Conservation (phyloP, 495 filamentous ascomycete genomes). For the Daldinia childiae region DNA sequence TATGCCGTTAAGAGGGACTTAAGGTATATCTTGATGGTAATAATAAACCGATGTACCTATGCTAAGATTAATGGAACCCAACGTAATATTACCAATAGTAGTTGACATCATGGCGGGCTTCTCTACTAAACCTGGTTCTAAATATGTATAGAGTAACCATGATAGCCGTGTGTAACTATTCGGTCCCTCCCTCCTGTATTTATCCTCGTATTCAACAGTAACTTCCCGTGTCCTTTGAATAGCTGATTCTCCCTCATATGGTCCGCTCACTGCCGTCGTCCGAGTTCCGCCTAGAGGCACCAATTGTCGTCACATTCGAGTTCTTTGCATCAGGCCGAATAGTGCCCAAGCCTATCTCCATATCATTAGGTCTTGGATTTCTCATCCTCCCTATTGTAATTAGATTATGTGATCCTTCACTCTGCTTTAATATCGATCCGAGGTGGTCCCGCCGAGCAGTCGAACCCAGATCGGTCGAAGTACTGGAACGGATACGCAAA, state of each 20-base stretch:
- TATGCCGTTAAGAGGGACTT: no score
- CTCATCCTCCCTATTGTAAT: conserved; percentile 19
- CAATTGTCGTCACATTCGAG: conserved; percentile 13
- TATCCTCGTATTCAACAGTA: conserved; percentile 21
- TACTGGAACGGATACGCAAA: conserved; percentile 41
- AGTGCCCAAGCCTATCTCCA: conserved; percentile 13
- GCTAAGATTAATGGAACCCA: neutral
- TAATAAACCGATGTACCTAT: neutral
- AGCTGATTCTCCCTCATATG: conserved; percentile 11
- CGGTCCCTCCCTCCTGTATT: neutral
- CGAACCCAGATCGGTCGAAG: conserved; percentile 30
- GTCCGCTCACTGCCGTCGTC: conserved; percentile 10
- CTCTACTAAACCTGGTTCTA: neutral
- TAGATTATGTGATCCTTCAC: conserved; percentile 12
- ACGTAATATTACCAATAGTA: neutral
- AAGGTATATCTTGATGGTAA: no score
- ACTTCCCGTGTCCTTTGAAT: conserved; percentile 24
- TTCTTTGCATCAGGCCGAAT: conserved; percentile 18
- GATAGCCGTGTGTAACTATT: neutral
- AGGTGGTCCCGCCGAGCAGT: conserved; percentile 1
- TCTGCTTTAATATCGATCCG: conserved; percentile 17
- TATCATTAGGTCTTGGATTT: conserved; percentile 1
- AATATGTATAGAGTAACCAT: neutral
- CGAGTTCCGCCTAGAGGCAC: neutral
- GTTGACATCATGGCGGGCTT: neutral